A percentile compares a stretch with the other conserved stretches of the same genome.
These are phyloP conservation scores for Mucor racemosus DNA, from an alignment of 371 early-diverging fungal genomes.

Conservation along the genomic window DNA sequence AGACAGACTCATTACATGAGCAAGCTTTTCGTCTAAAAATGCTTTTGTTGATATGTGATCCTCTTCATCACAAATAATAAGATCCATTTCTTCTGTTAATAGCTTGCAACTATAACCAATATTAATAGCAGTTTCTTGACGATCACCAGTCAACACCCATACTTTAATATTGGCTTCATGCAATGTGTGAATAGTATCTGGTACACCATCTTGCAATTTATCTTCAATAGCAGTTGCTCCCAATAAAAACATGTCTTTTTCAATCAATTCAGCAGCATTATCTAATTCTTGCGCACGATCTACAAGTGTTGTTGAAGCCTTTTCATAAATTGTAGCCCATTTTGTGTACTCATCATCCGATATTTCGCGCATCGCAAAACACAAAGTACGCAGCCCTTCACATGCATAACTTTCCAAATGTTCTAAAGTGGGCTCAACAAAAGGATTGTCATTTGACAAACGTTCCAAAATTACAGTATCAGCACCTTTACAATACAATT, in stretches of 20 bases:
- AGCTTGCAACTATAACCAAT: slow-evolving; percentile 91
- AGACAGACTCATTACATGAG: slow-evolving; percentile 33
- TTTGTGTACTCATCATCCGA: slow-evolving; percentile 81
- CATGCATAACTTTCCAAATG: slow-evolving; percentile 82
- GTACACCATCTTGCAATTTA: slow-evolving; percentile 97
- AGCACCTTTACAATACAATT: slow-evolving; percentile 97
- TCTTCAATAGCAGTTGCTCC: slow-evolving; percentile 99
- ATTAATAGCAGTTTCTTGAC: slow-evolving; percentile 93
- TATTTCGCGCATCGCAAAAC: slow-evolving; percentile 91
- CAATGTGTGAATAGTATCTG: slow-evolving; percentile 94
- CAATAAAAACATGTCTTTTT: slow-evolving; percentile 84
- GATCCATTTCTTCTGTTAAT: slow-evolving; percentile 80
- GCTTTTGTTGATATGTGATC: slow-evolving; percentile 71
- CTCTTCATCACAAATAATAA: slow-evolving; percentile 78
- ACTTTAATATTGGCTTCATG: slow-evolving; percentile 93
- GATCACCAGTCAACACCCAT: slow-evolving; percentile 98
- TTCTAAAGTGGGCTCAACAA: slow-evolving; percentile 72
- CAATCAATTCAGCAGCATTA: slow-evolving; percentile 92
- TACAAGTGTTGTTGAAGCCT: slow-evolving; percentile 86
- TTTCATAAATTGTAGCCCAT: slow-evolving; percentile 84
- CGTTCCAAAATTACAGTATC: slow-evolving; percentile 97
- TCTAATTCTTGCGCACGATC: slow-evolving; percentile 89
- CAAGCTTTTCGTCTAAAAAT: slow-evolving; percentile 72
- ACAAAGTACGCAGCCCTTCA: slow-evolving; percentile 93
- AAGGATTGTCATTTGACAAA: slow-evolving; percentile 73